Evolutionary conservation across 192 early-diverging fungal species (phyloP).

Genomic region (Glomus cerebriforme): DNA sequence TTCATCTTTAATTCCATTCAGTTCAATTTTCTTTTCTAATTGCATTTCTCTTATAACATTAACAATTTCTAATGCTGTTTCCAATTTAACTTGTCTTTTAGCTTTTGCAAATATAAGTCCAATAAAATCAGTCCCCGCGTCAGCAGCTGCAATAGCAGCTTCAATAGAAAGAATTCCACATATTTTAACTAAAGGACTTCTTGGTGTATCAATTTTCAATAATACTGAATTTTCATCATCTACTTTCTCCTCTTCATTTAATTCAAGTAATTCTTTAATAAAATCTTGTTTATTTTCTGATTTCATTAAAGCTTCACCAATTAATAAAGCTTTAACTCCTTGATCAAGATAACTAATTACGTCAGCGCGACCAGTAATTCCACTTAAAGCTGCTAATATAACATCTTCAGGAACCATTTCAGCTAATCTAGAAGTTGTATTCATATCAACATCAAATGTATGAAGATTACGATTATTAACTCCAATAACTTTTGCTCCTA

Average conservation of each 20-base stretch:
- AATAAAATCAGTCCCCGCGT: conserved; percentile 85
- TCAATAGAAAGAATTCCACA: conserved; percentile 86
- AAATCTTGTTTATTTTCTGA: conserved; percentile 73
- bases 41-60: conserved; percentile 57
- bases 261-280: conserved; percentile 68
- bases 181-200: conserved; percentile 76
- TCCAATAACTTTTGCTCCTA: conserved; percentile 89
- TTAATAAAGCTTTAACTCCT: conserved; percentile 81
- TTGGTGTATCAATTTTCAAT: not conserved
- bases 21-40: conserved; percentile 23
- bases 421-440: conserved; percentile 77
- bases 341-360: conserved; percentile 77
- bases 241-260: not conserved
- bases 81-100: conserved; percentile 72
- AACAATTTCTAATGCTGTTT: conserved; percentile 72
- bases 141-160: conserved; percentile 76
- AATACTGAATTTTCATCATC: conserved; percentile 32
- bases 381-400: conserved; percentile 86
- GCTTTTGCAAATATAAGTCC: conserved; percentile 93
- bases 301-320: conserved; percentile 96
- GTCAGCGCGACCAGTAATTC: conserved; percentile 81
- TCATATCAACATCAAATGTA: conserved; percentile 94
- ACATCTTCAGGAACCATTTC: conserved; percentile 73
- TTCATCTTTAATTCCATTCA: conserved; percentile 37
- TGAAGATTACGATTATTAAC: conserved; percentile 99